phyloP scores from a whole-genome alignment of 2,329 filamentous ascomycete genomes.

The Alternaria rosae region DNA sequence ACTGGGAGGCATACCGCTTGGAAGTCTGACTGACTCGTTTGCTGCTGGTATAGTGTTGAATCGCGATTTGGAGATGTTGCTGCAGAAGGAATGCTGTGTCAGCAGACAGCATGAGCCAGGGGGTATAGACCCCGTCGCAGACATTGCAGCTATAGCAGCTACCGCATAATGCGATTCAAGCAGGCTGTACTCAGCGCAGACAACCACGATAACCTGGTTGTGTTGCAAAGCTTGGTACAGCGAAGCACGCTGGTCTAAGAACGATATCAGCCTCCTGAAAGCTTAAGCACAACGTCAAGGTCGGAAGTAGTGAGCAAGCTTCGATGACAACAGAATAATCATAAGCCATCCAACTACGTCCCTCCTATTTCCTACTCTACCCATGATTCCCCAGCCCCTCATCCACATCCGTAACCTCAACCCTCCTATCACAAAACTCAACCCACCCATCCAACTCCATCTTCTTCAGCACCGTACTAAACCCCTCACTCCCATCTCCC shows the following conservation, averaged over 20 bases:
- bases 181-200: neutral
- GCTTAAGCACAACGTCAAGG: neutral
- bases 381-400: constrained; percentile 8
- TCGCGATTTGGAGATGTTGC: neutral
- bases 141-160: neutral
- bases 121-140: neutral
- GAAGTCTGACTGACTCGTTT: neutral
- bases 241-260: neutral
- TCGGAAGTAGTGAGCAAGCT: neutral
- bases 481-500: constrained; percentile 56
- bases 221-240: neutral
- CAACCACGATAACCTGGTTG: neutral
- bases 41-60: neutral
- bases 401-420: constrained; percentile 33
- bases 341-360: neutral
- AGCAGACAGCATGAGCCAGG: neutral
- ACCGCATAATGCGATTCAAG: neutral
- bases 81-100: neutral
- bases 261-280: neutral
- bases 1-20: neutral
- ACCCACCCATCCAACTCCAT: constrained; percentile 70
- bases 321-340: neutral
- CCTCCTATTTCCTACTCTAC: neutral
- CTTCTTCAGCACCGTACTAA: constrained; percentile 72
- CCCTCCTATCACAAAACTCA: constrained; percentile 58